Percentiles rank a stretch among this genome's conserved stretches.
phyloP scores from a whole-genome alignment of 306 rosid genomes.

The Rubus idaeus region DNA sequence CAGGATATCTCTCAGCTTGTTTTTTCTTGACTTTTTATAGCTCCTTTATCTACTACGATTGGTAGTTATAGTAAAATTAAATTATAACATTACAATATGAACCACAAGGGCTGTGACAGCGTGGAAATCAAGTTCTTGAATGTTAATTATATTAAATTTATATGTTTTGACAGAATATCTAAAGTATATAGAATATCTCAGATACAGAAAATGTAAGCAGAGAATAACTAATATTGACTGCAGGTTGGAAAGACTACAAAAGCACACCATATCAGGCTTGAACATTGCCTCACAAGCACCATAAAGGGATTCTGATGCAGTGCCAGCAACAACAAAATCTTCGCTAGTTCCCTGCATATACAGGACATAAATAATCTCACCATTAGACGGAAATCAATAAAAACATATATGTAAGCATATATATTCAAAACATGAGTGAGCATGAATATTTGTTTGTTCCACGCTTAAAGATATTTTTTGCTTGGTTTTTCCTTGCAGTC shows the following conservation, averaged over 20 bases:
- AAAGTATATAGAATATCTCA: not conserved
- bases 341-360: constrained; percentile 77
- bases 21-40: not conserved
- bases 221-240: not conserved
- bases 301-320: constrained; percentile 90
- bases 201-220: not conserved
- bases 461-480: not conserved
- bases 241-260: not conserved
- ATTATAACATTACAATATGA: not conserved
- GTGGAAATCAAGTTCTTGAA: not conserved
- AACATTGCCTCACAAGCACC: constrained; percentile 97
- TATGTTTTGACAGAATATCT: not conserved
- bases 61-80: not conserved
- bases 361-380: constrained; percentile 3
- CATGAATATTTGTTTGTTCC: not conserved
- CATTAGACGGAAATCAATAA: not conserved
- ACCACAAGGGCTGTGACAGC: not conserved
- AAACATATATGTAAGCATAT: not conserved
- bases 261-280: constrained; percentile 84
- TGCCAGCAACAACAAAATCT: constrained; percentile 87
- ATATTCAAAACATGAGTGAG: not conserved
- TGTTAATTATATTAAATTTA: not conserved
- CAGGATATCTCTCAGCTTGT: not conserved
- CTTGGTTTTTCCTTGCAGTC: not conserved
- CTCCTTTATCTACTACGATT: not conserved